Evolutionary conservation across 495 filamentous ascomycete species (phyloP), one percentile per base, ranked within the genome.

Genomic region (Daldinia loculata): DNA sequence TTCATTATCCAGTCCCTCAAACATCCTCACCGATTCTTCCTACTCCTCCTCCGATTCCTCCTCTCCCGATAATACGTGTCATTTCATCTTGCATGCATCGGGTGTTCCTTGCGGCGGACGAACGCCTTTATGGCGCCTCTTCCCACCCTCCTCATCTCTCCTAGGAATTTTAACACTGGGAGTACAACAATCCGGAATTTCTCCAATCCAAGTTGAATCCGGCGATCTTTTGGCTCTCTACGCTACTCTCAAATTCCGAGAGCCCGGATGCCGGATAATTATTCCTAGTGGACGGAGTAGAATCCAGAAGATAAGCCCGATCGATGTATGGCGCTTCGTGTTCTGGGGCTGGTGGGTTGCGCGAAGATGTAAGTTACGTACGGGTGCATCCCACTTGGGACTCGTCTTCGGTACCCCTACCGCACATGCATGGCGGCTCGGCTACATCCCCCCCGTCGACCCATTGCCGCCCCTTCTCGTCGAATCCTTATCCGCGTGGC

Each of bases 251-350:
- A 26, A 43, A 43, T 57, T 57, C 65, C 61, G 56, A 29, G 52
- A 32, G 39, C 51, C 66, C 61, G 70, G 70, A 63, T 73, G 61
- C 34, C 63, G 26, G 61, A 11, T 48, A 22, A n/a, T 19, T 32
- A 19, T 53, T 66, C 50, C 61, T 66, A 73, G 41, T 66, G 61
- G 70, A 11, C 52, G 34, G 32, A 61, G 39, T 12, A 29, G 36
- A 27, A n/a, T 12, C 55, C 22, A 32, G 22, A 24, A 48, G 51
- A 26, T 51, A 48, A 57, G 52, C 61, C 57, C 43, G 62, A 59
- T 61, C 30, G 56, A 74, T 50, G 71, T 70, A 74, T 70, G 71
- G 71, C 71, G 71, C 56, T 74, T 74, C 71, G 71, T 74, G 71
- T 74, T 70, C 67, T 63, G 53, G 55, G 62, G 62, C 66, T 55